These are phyloP conservation scores for Pythium phragmitis DNA, from an alignment of 352 stramenopile genomes.

Conservation along the genomic window DNA sequence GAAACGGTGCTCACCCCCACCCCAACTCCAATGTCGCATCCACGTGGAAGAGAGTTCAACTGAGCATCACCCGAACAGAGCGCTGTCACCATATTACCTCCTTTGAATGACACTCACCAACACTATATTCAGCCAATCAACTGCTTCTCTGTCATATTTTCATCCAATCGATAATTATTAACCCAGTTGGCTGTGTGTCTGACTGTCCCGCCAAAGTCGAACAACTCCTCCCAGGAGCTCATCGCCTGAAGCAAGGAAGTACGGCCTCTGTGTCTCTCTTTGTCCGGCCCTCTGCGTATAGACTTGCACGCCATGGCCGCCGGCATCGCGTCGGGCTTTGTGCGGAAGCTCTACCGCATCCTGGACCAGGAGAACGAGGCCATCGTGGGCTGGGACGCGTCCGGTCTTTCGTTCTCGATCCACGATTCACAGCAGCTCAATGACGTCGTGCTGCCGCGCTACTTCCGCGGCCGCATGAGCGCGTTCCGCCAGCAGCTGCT, in stretches of 20 bases:
- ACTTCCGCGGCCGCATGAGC: constrained; percentile 64
- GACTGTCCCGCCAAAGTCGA: constrained; percentile 5
- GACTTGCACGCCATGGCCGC: constrained; percentile 26
- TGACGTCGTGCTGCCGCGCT: constrained; percentile 52
- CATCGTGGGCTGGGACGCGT: constrained; percentile 60
- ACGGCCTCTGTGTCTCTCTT: neutral
- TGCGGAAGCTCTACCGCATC: constrained; percentile 83
- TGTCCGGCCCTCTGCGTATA: neutral
- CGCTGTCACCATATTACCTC: constrained; percentile 1
- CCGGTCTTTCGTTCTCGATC: constrained; percentile 66
- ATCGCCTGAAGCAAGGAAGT: neutral
- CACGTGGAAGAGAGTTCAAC: constrained; percentile 25
- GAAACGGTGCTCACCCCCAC: neutral
- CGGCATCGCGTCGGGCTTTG: constrained; percentile 73
- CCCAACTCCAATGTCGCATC: neutral
- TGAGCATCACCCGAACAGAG: constrained; percentile 9
- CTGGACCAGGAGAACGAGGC: constrained; percentile 64
- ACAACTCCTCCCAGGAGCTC: constrained; percentile 14
- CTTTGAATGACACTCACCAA: too few species aligned
- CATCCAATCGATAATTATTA: constrained; percentile 8
- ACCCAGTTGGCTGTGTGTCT: constrained; percentile 8
- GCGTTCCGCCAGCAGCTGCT: constrained; percentile 79
- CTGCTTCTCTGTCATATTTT: neutral
- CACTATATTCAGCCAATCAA: constrained; percentile 11
- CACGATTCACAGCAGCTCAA: constrained; percentile 62